Conservation (phyloP, 1,284 basidiomycete genomes). For the Puccinia triticina region DNA sequence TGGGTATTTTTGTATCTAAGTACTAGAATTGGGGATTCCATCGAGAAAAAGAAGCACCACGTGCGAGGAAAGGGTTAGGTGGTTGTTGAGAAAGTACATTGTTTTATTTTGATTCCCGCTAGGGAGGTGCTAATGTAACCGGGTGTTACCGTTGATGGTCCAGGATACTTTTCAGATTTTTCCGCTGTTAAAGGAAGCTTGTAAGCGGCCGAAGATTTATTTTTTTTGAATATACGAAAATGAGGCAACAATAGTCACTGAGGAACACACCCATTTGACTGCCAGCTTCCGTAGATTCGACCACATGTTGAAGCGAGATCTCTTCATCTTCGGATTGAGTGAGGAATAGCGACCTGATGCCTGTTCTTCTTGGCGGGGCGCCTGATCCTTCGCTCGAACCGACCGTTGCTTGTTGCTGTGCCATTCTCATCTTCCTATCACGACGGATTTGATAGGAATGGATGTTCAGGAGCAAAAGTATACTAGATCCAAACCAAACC, state of each 20-base stretch:
- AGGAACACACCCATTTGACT: neutral
- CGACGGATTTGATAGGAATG: neutral
- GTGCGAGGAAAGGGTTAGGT: neutral
- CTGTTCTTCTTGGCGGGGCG: neutral
- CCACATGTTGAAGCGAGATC: neutral
- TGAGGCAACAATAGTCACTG: neutral
- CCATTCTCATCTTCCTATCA: neutral
- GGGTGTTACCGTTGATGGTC: neutral
- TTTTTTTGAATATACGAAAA: neutral
- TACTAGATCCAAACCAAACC: neutral
- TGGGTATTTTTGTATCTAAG: too few species aligned
- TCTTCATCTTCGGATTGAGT: neutral
- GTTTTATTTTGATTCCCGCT: constrained; percentile 1
- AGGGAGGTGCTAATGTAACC: neutral
- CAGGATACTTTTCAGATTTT: neutral
- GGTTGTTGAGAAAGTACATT: neutral
- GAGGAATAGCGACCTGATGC: neutral
- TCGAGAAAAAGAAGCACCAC: too few species aligned
- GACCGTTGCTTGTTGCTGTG: neutral
- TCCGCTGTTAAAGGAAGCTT: neutral
- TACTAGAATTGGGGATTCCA: too few species aligned
- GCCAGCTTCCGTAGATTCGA: neutral
- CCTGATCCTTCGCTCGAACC: too few species aligned
- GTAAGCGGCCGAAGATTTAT: too few species aligned
- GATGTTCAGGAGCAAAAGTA: constrained; percentile 5